Percentiles rank a stretch among this genome's conserved stretches.
Evolutionary conservation across 768 basidiomycete genomes (phyloP).

Genomic region (Pholiota molesta): DNA sequence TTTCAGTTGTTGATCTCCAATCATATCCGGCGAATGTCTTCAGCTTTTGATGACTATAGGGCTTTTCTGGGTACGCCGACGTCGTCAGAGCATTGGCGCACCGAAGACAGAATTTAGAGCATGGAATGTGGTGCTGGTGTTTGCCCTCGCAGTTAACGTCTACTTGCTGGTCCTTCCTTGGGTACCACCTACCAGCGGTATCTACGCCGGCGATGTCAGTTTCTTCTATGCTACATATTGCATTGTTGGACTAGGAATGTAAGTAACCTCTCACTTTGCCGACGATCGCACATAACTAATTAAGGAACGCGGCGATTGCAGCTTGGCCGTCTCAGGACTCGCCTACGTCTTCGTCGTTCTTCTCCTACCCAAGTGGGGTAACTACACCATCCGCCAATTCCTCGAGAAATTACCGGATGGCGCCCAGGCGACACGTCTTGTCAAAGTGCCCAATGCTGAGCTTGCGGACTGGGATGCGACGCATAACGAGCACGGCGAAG

Average conservation of each 20-base stretch:
- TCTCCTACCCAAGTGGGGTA: slow-evolving; percentile 42
- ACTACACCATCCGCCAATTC: slow-evolving; percentile 48
- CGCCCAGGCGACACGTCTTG: slow-evolving; percentile 31
- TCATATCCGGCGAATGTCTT: slow-evolving; percentile 42
- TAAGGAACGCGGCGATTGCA: slow-evolving; percentile 11
- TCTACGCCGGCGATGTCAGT: slow-evolving; percentile 41
- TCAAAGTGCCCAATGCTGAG: slow-evolving; percentile 33
- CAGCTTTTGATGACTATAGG: slow-evolving; percentile 38
- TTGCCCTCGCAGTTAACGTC: slow-evolving; percentile 39
- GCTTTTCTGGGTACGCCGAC: slow-evolving; percentile 37
- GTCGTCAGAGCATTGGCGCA: slow-evolving; percentile 32
- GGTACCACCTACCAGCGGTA: slow-evolving; percentile 41
- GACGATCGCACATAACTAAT: background rate
- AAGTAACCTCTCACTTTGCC: slow-evolving; percentile 9
- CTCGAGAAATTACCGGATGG: slow-evolving; percentile 42
- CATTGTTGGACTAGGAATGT: slow-evolving; percentile 39
- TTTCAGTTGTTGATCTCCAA: slow-evolving; percentile 38
- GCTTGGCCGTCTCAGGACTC: slow-evolving; percentile 32
- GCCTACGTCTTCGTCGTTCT: slow-evolving; percentile 39
- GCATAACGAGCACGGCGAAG: slow-evolving; percentile 35
- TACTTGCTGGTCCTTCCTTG: slow-evolving; percentile 44
- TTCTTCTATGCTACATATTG: slow-evolving; percentile 48
- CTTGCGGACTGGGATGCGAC: slow-evolving; percentile 38
- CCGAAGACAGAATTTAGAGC: slow-evolving; percentile 37
- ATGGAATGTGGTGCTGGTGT: slow-evolving; percentile 39